Evolutionary conservation across 306 rosid genomes (phyloP), one percentile per base, ranked within the genome.

Genomic region (Mimosa pudica): DNA sequence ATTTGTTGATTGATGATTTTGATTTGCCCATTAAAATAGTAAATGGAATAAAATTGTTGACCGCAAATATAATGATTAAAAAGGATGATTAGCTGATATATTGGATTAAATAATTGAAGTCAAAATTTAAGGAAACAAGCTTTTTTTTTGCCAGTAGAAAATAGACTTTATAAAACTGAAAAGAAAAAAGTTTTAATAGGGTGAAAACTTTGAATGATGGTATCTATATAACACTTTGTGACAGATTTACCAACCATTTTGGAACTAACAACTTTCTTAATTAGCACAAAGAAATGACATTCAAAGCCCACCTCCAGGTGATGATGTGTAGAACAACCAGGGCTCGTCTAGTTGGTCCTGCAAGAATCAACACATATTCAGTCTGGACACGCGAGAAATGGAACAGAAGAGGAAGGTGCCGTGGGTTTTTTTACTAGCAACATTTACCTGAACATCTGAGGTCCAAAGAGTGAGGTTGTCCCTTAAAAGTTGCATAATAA

Each of bases 301-400:
- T 91, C 84, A 75, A 78, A 85, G 90, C 89, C 97, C 92, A 89
- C 87, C 90, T 85, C 89, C 83, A 83, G 76, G 79, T 87, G 85
- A 88, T 82, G 88, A 88, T 82, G 88, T 83, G 79, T 45, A 77
- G 77, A 83, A 79, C 75, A 74, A 80, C 91, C 89, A 93, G 51
- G 97, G 91, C 86, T 93, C 98, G 48, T 93, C 98, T 60, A 93
- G 86, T 84, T 88, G 93, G 84, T 93, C 98, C 98, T 93, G 95
- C 89, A 88, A 11, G 36, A 41, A 73, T 57, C 42, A 32, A 30
- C 3, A 24, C 9, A 24, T 24, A 20, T 36, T 61, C 66, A 61
- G 16, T 66, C 14, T 8, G 49, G 65, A 47, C 45, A 16, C 18
- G 7, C 46, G 36, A 20, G 32, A 74, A 71, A 74, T 73, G 63